Evolutionary conservation across 495 filamentous ascomycete genomes (phyloP).

Genomic region (Aspergillus funiculosus): DNA sequence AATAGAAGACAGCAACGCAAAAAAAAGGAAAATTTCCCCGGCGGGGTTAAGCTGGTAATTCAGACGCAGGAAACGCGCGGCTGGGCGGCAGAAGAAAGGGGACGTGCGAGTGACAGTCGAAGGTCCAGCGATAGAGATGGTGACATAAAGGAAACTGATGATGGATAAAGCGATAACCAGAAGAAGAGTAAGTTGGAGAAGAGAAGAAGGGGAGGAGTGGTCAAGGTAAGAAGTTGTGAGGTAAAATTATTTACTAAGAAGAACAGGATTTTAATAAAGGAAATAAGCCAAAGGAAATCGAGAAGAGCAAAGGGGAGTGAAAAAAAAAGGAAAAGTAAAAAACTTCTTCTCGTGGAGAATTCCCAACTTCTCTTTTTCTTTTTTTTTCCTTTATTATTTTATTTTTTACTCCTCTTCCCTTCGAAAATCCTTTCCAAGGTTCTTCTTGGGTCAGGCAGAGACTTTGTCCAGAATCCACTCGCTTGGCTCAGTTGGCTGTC

Average conservation of each 20-base stretch:
- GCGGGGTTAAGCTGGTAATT: slow-evolving; percentile 16
- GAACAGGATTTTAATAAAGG: slow-evolving; percentile 18
- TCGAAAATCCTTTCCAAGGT: neutral
- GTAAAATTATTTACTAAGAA: slow-evolving; percentile 47
- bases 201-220: slow-evolving; percentile 24
- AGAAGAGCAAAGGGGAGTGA: slow-evolving; percentile 6
- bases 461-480: neutral
- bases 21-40: slow-evolving; percentile 17
- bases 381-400: slow-evolving; percentile 15
- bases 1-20: neutral
- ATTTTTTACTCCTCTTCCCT: slow-evolving; percentile 1
- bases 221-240: slow-evolving; percentile 33
- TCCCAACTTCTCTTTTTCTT: slow-evolving; percentile 15
- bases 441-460: slow-evolving; percentile 5
- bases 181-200: slow-evolving; percentile 14
- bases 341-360: slow-evolving; percentile 14
- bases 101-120: slow-evolving; percentile 28
- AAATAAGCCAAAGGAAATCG: slow-evolving; percentile 6
- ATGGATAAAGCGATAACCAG: slow-evolving; percentile 36
- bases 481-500: neutral
- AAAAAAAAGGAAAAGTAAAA: slow-evolving; percentile 11
- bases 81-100: slow-evolving; percentile 34
- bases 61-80: slow-evolving; percentile 45
- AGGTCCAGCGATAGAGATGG: slow-evolving; percentile 17
- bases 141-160: slow-evolving; percentile 47